phyloP scores from a whole-genome alignment of 2,329 filamentous ascomycete genomes.

The Penicillium sp. region DNA sequence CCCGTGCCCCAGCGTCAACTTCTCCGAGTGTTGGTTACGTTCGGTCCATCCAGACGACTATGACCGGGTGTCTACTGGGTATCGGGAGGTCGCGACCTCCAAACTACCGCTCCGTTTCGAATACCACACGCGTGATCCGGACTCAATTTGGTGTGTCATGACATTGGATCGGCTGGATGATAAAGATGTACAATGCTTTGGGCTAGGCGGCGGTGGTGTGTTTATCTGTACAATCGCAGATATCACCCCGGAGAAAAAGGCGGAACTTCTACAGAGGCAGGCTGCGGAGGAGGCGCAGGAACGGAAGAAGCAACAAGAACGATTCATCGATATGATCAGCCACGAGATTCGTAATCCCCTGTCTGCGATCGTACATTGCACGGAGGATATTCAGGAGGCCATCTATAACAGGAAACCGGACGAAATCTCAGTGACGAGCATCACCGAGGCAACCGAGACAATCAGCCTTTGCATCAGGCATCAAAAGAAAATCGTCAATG shows the following conservation, averaged over 20 bases:
- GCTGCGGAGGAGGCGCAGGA: conserved; percentile 78
- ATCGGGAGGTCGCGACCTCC: conserved; percentile 1
- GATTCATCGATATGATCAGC: conserved; percentile 71
- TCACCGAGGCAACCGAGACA: conserved; percentile 71
- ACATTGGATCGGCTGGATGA: conserved; percentile 15
- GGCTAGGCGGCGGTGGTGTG: conserved; percentile 5
- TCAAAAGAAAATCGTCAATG: conserved; percentile 75
- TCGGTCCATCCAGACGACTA: conserved; percentile 23
- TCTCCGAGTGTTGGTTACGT: conserved; percentile 15
- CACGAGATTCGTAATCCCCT: conserved; percentile 59
- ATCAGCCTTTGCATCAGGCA: conserved; percentile 76
- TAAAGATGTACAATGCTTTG: conserved; percentile 11
- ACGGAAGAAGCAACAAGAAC: conserved; percentile 74
- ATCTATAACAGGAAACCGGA: conserved; percentile 8
- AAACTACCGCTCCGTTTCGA: conserved; percentile 20
- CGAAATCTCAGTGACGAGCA: conserved; percentile 51
- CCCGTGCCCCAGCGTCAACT: background rate
- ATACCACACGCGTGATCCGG: conserved; percentile 18
- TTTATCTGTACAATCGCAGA: conserved; percentile 62
- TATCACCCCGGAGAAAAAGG: conserved; percentile 81
- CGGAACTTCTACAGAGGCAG: conserved; percentile 73
- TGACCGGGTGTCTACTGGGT: conserved; percentile 11
- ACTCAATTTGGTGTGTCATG: conserved; percentile 20
- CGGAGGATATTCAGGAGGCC: conserved; percentile 45
- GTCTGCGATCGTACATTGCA: conserved; percentile 58